Evolutionary conservation across 1,284 basidiomycete species (phyloP), one percentile per base, ranked within the genome.

Genomic region (Puccinia hordei): DNA sequence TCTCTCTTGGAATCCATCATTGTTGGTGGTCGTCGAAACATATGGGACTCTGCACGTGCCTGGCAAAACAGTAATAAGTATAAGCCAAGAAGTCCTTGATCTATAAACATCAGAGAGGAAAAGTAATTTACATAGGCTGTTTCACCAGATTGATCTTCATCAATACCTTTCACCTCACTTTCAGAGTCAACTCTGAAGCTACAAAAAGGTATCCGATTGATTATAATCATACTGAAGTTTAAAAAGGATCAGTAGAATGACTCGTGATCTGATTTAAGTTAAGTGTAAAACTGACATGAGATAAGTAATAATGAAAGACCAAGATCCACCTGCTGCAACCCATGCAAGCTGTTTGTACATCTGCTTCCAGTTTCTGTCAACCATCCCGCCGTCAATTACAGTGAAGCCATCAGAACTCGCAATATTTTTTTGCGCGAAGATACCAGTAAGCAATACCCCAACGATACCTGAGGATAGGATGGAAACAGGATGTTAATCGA

Each of bases 301-400:
- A 81, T 87, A 87, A 51, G 88, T 88, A 78, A 89, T 85, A 81
- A 87, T 87, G 80, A 87, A 88, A 4, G 88, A 88, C 87, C 88
- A 89, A 1, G 83, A 88, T 82, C 88, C 88, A 9, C 90, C 89
- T 30, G 93, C 93, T 82, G 88, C 90, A 82, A 93, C 88, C 87
- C 94, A 96, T 3, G 91, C 91, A 81, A 95, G 87, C 84, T 97
- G 94, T 82, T 93, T 92, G 83, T 91, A 92, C 9, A 95, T 88
- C 83, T 91, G 92, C 82, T 90, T 90, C 87, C 88, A 93, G 87
- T 93, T 88, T 79, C 87, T 88, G 49, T 86, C 84, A 24, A 93
- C 83, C 91, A 91, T 93, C 59, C 92, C 92, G 51, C 92, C 92
- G 2, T 84, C 83, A 74, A 90, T 88, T n/a, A 82, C 85, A 8